These are phyloP conservation scores for Pyropia haitanensis DNA, from an alignment of 23 red algal genomes.

Conservation along the genomic window DNA sequence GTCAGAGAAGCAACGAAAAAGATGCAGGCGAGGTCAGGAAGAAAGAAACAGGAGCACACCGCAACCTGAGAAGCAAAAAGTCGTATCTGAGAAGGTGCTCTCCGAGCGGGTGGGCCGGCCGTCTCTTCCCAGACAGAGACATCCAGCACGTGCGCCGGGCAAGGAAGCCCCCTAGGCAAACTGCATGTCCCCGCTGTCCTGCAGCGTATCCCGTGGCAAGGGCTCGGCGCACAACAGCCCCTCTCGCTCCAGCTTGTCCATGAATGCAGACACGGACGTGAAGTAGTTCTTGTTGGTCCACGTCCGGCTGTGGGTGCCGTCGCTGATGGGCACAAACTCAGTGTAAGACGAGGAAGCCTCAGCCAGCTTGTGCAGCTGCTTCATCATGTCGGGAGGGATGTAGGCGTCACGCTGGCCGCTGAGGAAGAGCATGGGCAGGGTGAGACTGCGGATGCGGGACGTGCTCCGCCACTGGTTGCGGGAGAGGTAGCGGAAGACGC, in stretches of 20 bases:
- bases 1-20: too few species aligned
- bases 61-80: too few species aligned
- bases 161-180: too few species aligned
- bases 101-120: too few species aligned
- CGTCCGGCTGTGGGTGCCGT: conserved; percentile 88
- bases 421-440: conserved; percentile 79
- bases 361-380: conserved; percentile 55
- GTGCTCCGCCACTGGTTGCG: conserved; percentile 75
- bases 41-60: too few species aligned
- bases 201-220: too few species aligned
- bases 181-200: too few species aligned
- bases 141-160: too few species aligned
- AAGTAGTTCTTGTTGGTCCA: conserved; percentile 78
- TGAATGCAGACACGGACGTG: conserved; percentile 45
- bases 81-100: too few species aligned
- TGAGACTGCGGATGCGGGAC: conserved; percentile 42
- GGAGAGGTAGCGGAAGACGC: conserved; percentile 60
- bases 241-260: conserved; percentile 37
- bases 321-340: conserved; percentile 71
- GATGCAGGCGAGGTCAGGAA: too few species aligned
- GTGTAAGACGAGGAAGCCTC: conserved; percentile 18
- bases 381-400: conserved; percentile 94
- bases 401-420: conserved; percentile 78
- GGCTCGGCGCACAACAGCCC: too few species aligned
- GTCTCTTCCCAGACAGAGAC: too few species aligned